Evolutionary conservation across 257 asterid genomes (phyloP), one percentile per base, ranked within the genome.

Genomic region (Striga asiatica): DNA sequence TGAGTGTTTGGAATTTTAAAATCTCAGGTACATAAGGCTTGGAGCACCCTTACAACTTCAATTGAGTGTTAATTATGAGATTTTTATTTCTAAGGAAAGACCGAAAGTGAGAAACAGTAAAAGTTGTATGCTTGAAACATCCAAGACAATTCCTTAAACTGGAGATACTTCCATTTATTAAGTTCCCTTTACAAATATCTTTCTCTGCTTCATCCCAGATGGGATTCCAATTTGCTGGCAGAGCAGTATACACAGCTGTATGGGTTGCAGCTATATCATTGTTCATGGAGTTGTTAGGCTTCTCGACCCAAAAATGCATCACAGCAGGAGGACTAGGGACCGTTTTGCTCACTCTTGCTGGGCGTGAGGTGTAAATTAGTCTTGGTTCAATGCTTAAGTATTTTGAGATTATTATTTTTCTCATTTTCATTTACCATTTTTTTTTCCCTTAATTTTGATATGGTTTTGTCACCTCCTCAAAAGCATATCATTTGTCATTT

Each of bases 261-360:
- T 92, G 97, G 98, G 86, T 92, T 35, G 97, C 98, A 41, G 93
- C 98, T n/a, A 66, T 80, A 42, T 84, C 97, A 56, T 78, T 92
- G 65, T 88, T 92, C 78, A 92, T 92, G 95, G 98, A 92, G 76
- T 76, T 92, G 84, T 79, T 88, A 64, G 98, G 98, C 56, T 92
- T 92, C 72, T 92, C 98, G 23, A 84, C 98, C 57, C 95, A 92
- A 68, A 92, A 60, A 73, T 88, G 94, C 97, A 61, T 92, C 49
- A 88, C 98, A 17, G 98, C 97, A 25, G 98, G 98, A 53, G 95
- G 98, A 35, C 88, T 92, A 51, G 98, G 97, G 56, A 88, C 98
- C 24, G 98, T 92, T 43, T 70, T 92, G 80, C 79, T 92, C 65
- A 84, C 98, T 22, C 95, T 92, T 68, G 97, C 97, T 55, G 97